These are phyloP conservation scores for Hyphochytrium catenoides DNA, from an alignment of 352 stramenopile species.

Conservation along the genomic window DNA sequence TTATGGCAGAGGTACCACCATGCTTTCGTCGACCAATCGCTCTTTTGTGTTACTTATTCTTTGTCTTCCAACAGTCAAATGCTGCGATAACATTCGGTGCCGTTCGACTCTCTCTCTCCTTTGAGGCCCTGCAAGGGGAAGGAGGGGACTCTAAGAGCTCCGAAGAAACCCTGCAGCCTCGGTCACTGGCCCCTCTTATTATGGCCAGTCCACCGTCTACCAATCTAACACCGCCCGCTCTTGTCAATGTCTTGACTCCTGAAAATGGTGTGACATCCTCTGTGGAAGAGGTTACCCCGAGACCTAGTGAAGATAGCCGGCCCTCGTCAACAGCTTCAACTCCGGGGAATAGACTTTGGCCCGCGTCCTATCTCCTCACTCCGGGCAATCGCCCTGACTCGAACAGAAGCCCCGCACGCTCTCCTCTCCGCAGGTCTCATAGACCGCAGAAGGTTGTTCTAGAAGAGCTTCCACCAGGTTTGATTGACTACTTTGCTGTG, in stretches of 20 bases:
- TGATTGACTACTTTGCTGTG: slow-evolving; percentile 52
- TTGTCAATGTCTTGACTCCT: too few relatives aligned
- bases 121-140: slow-evolving; percentile 8
- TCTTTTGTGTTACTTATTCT: slow-evolving; percentile 37
- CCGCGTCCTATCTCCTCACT: neutral
- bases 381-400: neutral
- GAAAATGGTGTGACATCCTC: too few relatives aligned
- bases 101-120: slow-evolving; percentile 8
- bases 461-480: slow-evolving; percentile 21
- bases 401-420: neutral
- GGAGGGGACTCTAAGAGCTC: too few relatives aligned
- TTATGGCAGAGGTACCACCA: slow-evolving; percentile 27
- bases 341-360: slow-evolving; percentile 1
- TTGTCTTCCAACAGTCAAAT: slow-evolving; percentile 21
- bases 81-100: slow-evolving; percentile 5
- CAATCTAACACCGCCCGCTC: too few relatives aligned
- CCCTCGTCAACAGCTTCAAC: neutral
- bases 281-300: too few relatives aligned
- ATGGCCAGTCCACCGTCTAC: too few relatives aligned
- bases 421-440: neutral
- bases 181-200: too few relatives aligned
- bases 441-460: neutral
- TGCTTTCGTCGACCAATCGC: slow-evolving; percentile 16
- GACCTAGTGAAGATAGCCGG: slow-evolving; percentile 15
- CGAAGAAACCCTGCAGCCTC: slow-evolving; percentile 3